phyloP scores from a whole-genome alignment of 192 early-diverging fungal species.

The Rhizophagus prolifer region DNA sequence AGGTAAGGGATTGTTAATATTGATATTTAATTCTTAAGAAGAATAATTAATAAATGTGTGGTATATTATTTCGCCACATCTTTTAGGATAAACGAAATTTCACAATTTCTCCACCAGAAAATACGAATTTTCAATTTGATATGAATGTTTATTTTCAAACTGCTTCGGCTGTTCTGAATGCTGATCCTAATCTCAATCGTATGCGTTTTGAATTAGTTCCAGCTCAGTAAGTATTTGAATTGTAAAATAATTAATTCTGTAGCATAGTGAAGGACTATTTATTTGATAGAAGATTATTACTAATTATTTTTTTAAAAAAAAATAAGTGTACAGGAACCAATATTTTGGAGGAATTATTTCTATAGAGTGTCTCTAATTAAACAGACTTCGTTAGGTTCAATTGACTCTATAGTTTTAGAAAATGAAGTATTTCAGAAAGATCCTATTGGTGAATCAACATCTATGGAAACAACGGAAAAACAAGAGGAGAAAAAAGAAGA shows the following conservation, averaged over 20 bases:
- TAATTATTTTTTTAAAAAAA: neutral
- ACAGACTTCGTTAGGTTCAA: constrained; percentile 44
- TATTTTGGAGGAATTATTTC: constrained; percentile 72
- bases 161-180: constrained; percentile 55
- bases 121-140: constrained; percentile 62
- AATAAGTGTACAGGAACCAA: constrained; percentile 54
- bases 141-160: constrained; percentile 54
- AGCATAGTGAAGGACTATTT: too few relatives aligned
- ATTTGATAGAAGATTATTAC: neutral
- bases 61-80: too few relatives aligned
- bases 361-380: constrained; percentile 62
- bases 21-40: neutral
- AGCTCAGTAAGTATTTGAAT: constrained; percentile 44
- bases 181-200: constrained; percentile 52
- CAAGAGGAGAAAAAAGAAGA: neutral
- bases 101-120: constrained; percentile 59
- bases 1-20: constrained; percentile 33
- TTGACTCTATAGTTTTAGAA: constrained; percentile 29
- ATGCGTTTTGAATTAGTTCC: constrained; percentile 71
- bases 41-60: too few relatives aligned
- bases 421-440: constrained; percentile 22
- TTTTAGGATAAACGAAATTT: constrained; percentile 62
- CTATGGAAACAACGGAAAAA: neutral
- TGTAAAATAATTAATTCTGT: neutral
- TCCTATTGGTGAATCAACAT: constrained; percentile 7